Evolutionary conservation across 1,284 basidiomycete species (phyloP), one percentile per base, ranked within the genome.

Genomic region (Rhodotorula sp.): DNA sequence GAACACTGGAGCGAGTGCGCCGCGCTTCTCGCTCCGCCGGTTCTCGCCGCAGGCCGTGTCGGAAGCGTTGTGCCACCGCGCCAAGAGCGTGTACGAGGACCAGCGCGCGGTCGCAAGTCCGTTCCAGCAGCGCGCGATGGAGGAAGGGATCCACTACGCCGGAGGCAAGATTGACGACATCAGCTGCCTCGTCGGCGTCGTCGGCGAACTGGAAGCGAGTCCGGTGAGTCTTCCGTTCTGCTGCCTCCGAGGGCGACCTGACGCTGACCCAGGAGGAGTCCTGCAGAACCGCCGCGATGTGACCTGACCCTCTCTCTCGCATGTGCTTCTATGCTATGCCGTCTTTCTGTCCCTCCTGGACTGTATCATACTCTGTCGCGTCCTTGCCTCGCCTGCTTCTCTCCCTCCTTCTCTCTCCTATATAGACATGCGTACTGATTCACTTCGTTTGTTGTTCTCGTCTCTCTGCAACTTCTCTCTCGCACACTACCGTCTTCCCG

Each of bases 61-160:
- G 5, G 84, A 86, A 69, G 83, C 84, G 15, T 80, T 85, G 6
- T 84, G 83, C 66, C 78, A 79, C 43, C 80, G 83, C 31, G 86
- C 86, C 7, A 82, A 84, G 72, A 80, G 79, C 6, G 82, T 85
- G 6, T 83, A 82, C 12, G 83, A 85, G 70, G 82, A 85, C 69
- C 81, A 81, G 49, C 80, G 81, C n/a, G 82, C 83, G 2, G 79
- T 83, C 47, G 81, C 81, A 14, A 83, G 82, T 12, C 85, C 86
- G 4, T 86, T 86, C 77, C 85, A 85, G 80, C 82, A 83, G 66
- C 80, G 83, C 61, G 85, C 85, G 14, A 84, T 84, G 63, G 85
- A 85, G 71, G 84, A 85, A 73, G 85, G 85, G 14, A 81, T 84
- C 62, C 81, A 83, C 76, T 84, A 83, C 68, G 81, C 82, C 6